Evolutionary conservation across 208 protist species (phyloP), one percentile per base, ranked within the genome.

Genomic region (Leishmania mexicana): DNA sequence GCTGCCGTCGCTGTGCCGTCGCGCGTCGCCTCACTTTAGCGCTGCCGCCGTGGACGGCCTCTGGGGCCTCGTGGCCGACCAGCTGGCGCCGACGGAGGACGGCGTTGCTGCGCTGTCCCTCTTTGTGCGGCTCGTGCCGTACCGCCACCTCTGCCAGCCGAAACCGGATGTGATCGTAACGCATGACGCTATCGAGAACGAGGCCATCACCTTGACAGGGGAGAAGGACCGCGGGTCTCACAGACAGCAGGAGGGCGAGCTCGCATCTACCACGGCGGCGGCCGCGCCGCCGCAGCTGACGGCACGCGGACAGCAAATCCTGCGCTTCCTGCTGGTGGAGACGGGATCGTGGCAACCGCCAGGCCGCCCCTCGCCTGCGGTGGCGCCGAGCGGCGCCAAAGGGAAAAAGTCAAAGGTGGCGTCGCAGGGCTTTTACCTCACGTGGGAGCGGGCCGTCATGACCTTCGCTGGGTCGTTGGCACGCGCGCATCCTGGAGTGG

Each of bases 301-400:
- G 24, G 57, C 72, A 24, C 78, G 83, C 0, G 83, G 87, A 10
- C 62, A 83, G 78, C 84, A 84, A 5, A 72, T 96, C 31, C 76
- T 93, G 10, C 83, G 76, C 54, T 94, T 94, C 86, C 75, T 96
- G 3, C 78, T 94, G 19, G 72, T 81, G 72, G 90, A 94, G 38
- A 47, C 90, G 15, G 74, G 79, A 35, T 77, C 77, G 40, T 94
- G 90, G 92, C 75, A 83, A 11, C 80, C 80, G 3, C 70, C 76
- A 24, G 24, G n/a, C 24, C 72, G 51, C 38, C 72, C 78, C 5
- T 40, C 42, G 24, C 21, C 53, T 38, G 73, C 40, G 42, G 72
- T 45, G n/a, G 62, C 38, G 45, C n/a, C 21, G 73, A 28, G n/a
- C 21, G 19, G 38, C 6, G 17, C 10, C 54, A 49, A 21, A 19